Percentiles rank a stretch among this genome's conserved stretches.
Evolutionary conservation across 2,329 filamentous ascomycete species (phyloP).

Genomic region (Neofusicoccum umdonicola): DNA sequence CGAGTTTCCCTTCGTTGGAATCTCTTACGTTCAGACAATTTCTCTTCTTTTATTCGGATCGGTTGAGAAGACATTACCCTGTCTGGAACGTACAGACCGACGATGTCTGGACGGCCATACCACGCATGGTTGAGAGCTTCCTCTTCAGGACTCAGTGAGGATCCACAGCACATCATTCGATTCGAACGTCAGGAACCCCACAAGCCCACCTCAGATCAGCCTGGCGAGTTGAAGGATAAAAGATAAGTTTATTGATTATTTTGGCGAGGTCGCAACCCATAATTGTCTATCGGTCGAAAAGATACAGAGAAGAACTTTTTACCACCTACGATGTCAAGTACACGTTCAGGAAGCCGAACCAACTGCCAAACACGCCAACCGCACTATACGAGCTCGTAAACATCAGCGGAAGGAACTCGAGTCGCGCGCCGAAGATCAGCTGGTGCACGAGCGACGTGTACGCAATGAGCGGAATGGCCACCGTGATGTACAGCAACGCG

Average conservation of each 20-base stretch:
- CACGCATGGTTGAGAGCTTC: too few species aligned
- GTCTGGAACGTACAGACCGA: too few species aligned
- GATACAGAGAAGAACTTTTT: not conserved
- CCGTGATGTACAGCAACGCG: slow-evolving; percentile 80
- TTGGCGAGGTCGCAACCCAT: not conserved
- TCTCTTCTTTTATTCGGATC: too few species aligned
- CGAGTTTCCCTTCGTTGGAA: not conserved
- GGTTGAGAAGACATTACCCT: too few species aligned
- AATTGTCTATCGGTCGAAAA: not conserved
- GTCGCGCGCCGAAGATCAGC: slow-evolving; percentile 75
- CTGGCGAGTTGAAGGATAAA: not conserved
- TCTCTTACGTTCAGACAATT: too few species aligned
- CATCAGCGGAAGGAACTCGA: slow-evolving; percentile 94
- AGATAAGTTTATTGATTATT: not conserved
- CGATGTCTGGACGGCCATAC: too few species aligned
- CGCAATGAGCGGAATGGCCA: slow-evolving; percentile 83
- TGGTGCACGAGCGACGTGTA: slow-evolving; percentile 86
- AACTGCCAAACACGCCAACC: slow-evolving; percentile 91
- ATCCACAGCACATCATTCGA: too few species aligned
- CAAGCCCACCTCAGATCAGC: not conserved
- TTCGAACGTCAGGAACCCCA: too few species aligned
- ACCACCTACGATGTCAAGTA: slow-evolving; percentile 57
- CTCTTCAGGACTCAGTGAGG: too few species aligned
- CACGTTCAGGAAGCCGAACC: slow-evolving; percentile 90
- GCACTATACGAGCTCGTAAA: slow-evolving; percentile 94